Base-by-base conservation (phyloP, 345 rosid species). In the Salix caprea region DNA sequence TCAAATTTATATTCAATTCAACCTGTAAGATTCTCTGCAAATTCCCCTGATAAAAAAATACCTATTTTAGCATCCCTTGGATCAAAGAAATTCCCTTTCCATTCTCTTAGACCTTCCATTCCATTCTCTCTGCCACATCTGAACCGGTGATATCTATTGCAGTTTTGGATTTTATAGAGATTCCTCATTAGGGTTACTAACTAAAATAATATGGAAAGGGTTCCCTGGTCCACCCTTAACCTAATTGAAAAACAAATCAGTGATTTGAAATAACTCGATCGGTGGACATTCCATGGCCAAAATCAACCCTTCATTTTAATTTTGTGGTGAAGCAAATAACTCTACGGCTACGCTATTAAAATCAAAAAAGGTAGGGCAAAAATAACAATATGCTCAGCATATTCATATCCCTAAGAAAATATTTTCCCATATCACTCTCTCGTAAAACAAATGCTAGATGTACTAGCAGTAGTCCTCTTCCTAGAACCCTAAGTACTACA, bases 31-130 rank as follows among this genome's bases (percentile, higher is more conserved):
- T 76, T 80, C 76, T 77, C 48, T 44, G 69, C 70, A 7, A 73
- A 67, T 60, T 76, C 69, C 79, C 32, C 42, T 23, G 12, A 48
- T 50, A 75, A 7, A 60, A 32, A 74, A n/a, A 56, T 54, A 46
- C 46, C 75, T 5, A 24, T 71, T 74, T 77, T 72, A 37, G 46
- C 6, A 44, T 76, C 46, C 74, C 67, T 82, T 65, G 67, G 80
- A 78, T 74, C 82, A 62, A 74, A 80, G 81, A 77, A 73, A 40
- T 74, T 80, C 85, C 77, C 75, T 21, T 87, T 81, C 84, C 81
- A 75, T 80, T 81, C 74, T 65, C 70, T 12, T 71, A 54, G 2
- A 50, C 72, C 80, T 82, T 84, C 83, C 72, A 78, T 81, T 80
- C 58, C 71, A 70, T 78, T 61, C 50, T 72, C 18, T 48, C 36